Evolutionary conservation across 2,329 filamentous ascomycete genomes (phyloP), one percentile per base, ranked within the genome.

Genomic region (Verticillium zaregamsianum): DNA sequence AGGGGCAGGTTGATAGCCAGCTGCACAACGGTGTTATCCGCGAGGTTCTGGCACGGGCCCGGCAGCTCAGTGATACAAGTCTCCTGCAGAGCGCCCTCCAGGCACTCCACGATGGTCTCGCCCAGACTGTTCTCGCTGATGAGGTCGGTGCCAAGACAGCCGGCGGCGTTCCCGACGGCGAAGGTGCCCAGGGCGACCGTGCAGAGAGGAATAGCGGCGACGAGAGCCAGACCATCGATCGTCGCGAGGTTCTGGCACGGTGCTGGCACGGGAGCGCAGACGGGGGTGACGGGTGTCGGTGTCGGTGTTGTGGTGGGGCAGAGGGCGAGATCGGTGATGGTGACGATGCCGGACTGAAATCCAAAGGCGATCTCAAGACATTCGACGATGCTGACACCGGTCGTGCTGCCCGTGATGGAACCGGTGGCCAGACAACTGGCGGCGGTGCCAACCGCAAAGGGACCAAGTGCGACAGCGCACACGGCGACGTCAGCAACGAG

Each of bases 401-500:
- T 33, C 35, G 37, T 40, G 5, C 15, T 12, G 37, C 15, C 12
- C 5, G 57, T 40, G 12, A 58, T 58, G 35, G 35, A 33, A 5
- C 57, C 57, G 12, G 57, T 58, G 11, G 57, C 35, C 7, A 58
- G 57, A 49, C 57, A 58, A 37, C 17, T 58, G 15, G 57, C 57
- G 37, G 57, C 57, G 20, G 11, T 58, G n/a, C 57, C 57, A 7
- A 58, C 5, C 8, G 23, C 33, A n/a, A 58, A 58, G 11, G 57
- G 57, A 5, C 57, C 57, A n/a, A 58, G 57, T 9, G 57, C 57
- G 17, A 58, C 20, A 20, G 57, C 25, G 17, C 57, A 58, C 20
- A 45, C 33, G 8, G 57, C 33, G 57, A 58, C 25, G 35, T 40
- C 20, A 2, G 35, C 33, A n/a, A 58, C 14, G 8, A 58, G 57